A percentile compares a stretch with the other conserved stretches of the same genome.
Conservation (phyloP, 2,329 filamentous ascomycete species). For the Ophiostoma sp. region DNA sequence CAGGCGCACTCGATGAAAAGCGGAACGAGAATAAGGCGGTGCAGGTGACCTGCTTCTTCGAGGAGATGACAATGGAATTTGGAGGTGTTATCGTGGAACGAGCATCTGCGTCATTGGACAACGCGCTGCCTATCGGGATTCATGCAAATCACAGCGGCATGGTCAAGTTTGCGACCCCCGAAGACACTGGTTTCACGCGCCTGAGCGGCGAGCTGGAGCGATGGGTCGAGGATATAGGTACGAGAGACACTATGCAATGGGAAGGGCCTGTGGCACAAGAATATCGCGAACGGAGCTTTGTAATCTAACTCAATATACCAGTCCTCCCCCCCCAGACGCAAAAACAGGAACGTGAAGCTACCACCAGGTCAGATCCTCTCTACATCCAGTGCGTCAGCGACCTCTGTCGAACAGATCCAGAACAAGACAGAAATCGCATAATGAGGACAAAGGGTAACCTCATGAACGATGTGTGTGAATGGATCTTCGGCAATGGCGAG, state of each 20-base stretch:
- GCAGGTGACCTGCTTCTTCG: neutral
- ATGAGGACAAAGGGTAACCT: neutral
- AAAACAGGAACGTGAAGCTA: no score
- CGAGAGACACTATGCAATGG: no score
- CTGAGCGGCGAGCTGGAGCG: neutral
- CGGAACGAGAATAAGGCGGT: neutral
- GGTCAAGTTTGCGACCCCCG: neutral
- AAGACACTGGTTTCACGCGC: neutral
- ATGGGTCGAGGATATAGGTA: neutral
- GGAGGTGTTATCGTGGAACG: neutral
- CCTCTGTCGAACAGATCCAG: neutral
- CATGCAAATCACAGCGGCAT: neutral
- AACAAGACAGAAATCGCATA: neutral
- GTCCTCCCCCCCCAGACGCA: no score
- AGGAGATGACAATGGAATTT: neutral
- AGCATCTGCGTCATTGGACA: neutral
- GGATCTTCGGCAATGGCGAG: neutral
- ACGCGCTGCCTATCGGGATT: neutral
- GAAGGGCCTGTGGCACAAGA: no score
- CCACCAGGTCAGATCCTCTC: no score
- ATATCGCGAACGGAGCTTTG: no score
- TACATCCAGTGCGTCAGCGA: neutral
- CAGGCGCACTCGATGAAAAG: neutral
- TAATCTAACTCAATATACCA: no score
- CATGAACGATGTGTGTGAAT: neutral